phyloP scores from a whole-genome alignment of 2,329 filamentous ascomycete genomes.

The Berkeleyomyces rouxiae region DNA sequence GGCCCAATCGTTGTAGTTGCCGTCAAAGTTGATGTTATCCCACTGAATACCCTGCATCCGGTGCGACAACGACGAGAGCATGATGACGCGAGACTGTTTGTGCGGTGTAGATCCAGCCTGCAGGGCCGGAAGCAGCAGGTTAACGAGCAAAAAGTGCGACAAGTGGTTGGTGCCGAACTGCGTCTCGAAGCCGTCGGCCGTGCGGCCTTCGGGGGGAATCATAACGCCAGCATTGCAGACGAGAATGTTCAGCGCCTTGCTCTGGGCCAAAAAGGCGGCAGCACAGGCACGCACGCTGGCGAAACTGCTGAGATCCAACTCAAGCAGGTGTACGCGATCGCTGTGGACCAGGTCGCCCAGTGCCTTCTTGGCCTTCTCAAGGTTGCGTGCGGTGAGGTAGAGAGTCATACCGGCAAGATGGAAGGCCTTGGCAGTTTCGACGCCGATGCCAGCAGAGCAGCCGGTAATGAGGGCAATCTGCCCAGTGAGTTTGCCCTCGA shows the following conservation, averaged over 20 bases:
- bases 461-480: constrained; percentile 25
- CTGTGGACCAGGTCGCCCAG: neutral
- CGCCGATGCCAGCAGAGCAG: constrained; percentile 26
- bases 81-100: constrained; percentile 22
- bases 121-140: constrained; percentile 22
- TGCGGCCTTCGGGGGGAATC: constrained; percentile 21
- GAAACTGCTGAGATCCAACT: constrained; percentile 24
- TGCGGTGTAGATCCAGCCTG: constrained; percentile 7
- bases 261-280: constrained; percentile 19
- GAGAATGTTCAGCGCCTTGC: constrained; percentile 19
- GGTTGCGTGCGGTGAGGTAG: constrained; percentile 22
- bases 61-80: constrained; percentile 23
- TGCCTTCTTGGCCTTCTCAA: constrained; percentile 17
- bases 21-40: constrained; percentile 19
- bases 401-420: neutral
- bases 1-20: constrained; percentile 14
- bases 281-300: constrained; percentile 24
- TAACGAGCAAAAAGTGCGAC: constrained; percentile 30
- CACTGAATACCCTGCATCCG: constrained; percentile 20
- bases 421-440: constrained; percentile 22
- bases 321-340: neutral
- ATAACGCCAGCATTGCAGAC: constrained; percentile 31
- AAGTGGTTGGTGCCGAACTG: constrained; percentile 31
- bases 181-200: constrained; percentile 26
- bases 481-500: neutral